These are phyloP conservation scores for Solanum etuberosum DNA, from an alignment of 257 asterid genomes.

Conservation along the genomic window DNA sequence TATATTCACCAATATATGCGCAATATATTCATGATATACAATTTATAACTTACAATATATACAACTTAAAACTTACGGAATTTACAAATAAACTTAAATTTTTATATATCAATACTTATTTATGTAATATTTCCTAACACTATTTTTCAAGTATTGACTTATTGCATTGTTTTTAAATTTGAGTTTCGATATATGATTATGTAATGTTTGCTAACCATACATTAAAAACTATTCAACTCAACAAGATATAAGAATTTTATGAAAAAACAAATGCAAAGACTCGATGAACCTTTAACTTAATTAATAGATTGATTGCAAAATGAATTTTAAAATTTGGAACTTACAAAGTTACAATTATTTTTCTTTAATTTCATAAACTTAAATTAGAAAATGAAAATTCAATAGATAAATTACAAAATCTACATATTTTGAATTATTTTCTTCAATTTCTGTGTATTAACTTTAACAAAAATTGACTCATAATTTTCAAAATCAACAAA, in stretches of 20 bases:
- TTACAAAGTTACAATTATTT: neutral
- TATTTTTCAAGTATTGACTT: neutral
- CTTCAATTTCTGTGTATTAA: neutral
- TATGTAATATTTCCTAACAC: neutral
- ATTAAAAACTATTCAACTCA: neutral
- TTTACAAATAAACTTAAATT: neutral
- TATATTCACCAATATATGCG: no score
- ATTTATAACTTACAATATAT: neutral
- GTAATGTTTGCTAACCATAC: neutral
- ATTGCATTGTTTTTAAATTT: neutral
- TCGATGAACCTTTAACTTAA: neutral
- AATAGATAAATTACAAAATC: neutral
- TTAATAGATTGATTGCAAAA: neutral
- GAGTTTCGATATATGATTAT: neutral
- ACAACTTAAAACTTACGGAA: neutral
- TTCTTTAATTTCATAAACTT: neutral
- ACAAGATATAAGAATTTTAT: neutral
- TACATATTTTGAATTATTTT: neutral
- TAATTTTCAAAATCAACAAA: neutral
- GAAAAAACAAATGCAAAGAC: neutral
- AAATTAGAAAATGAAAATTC: neutral
- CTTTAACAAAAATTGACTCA: neutral
- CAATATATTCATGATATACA: neutral
- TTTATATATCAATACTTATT: neutral
- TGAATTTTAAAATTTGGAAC: neutral